Conservation (phyloP, 495 filamentous ascomycete species). For the Talaromyces thailandensis region DNA sequence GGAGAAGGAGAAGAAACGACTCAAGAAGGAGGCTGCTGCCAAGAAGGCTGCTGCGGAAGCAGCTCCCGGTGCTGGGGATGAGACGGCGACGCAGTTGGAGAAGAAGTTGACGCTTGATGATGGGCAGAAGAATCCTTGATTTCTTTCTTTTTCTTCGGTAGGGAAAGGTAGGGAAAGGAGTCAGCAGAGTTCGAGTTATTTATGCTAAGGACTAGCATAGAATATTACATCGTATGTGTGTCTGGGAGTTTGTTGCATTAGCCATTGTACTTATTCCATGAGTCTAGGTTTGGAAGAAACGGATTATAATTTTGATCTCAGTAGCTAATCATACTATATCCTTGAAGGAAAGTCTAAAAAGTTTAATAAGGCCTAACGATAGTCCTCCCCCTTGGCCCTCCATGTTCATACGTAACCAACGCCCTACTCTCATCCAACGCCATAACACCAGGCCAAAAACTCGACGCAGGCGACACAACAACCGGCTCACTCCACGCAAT, state of each 20-base stretch:
- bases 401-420: slow-evolving; percentile 33
- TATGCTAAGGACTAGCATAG: not conserved
- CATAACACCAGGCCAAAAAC: slow-evolving; percentile 37
- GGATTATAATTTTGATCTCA: not conserved
- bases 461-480: slow-evolving; percentile 21
- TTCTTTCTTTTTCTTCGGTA: not conserved
- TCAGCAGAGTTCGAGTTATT: not conserved
- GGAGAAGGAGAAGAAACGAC: slow-evolving; percentile 9
- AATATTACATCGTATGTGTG: not conserved
- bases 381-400: slow-evolving; percentile 26
- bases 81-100: not conserved
- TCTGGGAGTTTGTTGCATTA: not conserved
- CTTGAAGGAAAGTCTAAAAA: not conserved
- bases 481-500: slow-evolving; percentile 24
- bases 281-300: not conserved
- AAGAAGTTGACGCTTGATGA: slow-evolving; percentile 7
- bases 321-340: not conserved
- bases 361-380: slow-evolving; percentile 17
- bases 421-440: slow-evolving; percentile 25
- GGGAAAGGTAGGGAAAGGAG: not conserved
- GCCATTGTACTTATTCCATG: not conserved
- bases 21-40: slow-evolving; percentile 5
- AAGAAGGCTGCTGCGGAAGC: not conserved
- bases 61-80: not conserved
- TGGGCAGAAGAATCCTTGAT: slow-evolving; percentile 6